Base-by-base conservation (phyloP, 1,139 yeast genomes). In the Yamadazyma triangularis region DNA sequence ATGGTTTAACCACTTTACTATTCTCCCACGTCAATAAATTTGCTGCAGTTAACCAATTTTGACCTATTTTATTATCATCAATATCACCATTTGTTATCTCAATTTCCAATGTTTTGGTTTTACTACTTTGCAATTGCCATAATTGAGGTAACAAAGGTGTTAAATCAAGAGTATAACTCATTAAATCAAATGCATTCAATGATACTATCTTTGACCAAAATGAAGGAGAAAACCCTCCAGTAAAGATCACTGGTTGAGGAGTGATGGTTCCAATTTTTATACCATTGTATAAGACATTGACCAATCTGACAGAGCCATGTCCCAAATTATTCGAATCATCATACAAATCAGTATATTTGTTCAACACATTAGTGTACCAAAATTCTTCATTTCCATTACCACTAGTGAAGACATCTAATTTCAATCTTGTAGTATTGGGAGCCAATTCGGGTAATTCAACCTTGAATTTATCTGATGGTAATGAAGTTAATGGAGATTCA, bases 321-420 rank as follows among this genome's bases (percentile, higher is more conserved):
- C 83, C 83, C 18, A 70, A 60, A 15, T 59, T 54, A 30, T 64
- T 67, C 11, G 26, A 25, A 10, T 25, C 16, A 1, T 29, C 34
- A 38, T 73, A 76, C 8, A 53, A 44, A 19, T 58, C 47, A 13
- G 59, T 60, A 41, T 56, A 67, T 27, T 62, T 55, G 38, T 79
- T 83, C 31, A 79, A 44, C 12, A 76, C 72, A 45, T 82, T 80
- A 10, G 77, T 56, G 55, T 81, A 86, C 94, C 94, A 86, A 48
- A 83, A 83, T 56, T 87, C 95, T 52, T 86, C 95, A 25, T 73
- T 77, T 1, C 79, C 79, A 47, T 81, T 84, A 3, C 93, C 95
- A 13, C 86, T 77, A 3, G 85, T 76, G 45, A 76, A 78, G 4
- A 86, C 52, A 7, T 82, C 70, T 24, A 85, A 56, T 28, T 64